Base-by-base conservation (phyloP, 2,329 filamentous ascomycete genomes). In the Aspergillus glaucus region DNA sequence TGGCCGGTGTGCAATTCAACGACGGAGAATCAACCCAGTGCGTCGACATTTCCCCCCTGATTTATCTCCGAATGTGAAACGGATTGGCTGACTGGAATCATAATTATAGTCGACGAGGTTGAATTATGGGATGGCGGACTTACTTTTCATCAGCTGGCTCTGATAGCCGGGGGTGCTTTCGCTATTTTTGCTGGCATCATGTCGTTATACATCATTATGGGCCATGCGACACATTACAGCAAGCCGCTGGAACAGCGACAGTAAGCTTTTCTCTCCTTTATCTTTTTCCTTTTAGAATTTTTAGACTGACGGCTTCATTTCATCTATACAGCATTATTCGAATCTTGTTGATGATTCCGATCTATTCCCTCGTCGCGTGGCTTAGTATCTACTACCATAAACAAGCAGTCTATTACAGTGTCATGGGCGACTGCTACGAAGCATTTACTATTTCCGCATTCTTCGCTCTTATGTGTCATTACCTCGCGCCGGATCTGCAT, bases 371-470 rank as follows among this genome's bases (percentile, higher is more conserved):
- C 36, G 84, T 89, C 17, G 84, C 86, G 30, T 87, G 87, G 63
- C 77, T 92, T 34, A 84, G 83, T 51, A 81, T 88, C 58, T 76
- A 79, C 56, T 90, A 80, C 72, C 92, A 93, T 74, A 80, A 78
- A 65, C 80, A 90, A 61, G 82, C 85, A 44, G 80, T 93, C 49
- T 94, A 94, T 72, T 93, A 86, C 65, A 79, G 88, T 62, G 84
- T 93, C 46, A 73, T 92, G 40, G 82, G 86, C 60, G 86, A 93
- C 65, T 92, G 87, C 70, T 94, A 94, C 67, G 89, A 94, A 72
- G 88, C 89, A 9, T 92, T 94, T 61, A 87, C 88, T 49, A 91
- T 94, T 55, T 85, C 87, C 26, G 87, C 86, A 55, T 95, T 94
- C 75, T 94, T 94, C 70, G 82, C 86, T 7, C 75, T 94, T 43